Evolutionary conservation across 345 rosid species (phyloP), one percentile per base, ranked within the genome.

Genomic region (Eucalyptus tenuipes): DNA sequence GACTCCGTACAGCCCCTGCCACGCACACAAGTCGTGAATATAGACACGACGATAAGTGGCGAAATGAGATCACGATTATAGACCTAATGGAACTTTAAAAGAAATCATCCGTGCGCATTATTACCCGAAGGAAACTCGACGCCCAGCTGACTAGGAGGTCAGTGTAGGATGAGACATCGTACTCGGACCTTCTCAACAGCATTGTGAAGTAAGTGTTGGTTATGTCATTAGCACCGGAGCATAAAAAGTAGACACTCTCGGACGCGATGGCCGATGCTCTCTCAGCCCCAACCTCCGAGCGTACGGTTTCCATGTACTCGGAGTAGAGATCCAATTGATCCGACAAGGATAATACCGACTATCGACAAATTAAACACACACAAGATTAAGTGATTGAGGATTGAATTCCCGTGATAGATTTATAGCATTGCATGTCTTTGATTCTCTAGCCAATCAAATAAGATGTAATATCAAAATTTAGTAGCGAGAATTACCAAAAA

Each of bases 1-100:
- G 3, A 92, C 15, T 81, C 88, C 91, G 80, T 93, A 89, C 3
- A 96, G 92, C 49, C 93, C 96, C 97, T 96, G 90, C 57, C 25
- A 4, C 3, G 29, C 50, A 10, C 10, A 7, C 37, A 86, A 3
- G 48, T 31, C 18, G 24, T 49, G 33, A 45, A 42, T 13, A 6
- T 64, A 85, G 87, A 47, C 59, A 3, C 8, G 20, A 33, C 1
- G 20, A 48, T 33, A 29, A 47, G 40, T 7, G 7, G 59, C 25
- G 47, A n/a, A 29, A 85, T n/a, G 10, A n/a, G 55, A 49, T 14
- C 37, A 49, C 10, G 22, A 85, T 48, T 45, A 25, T 25, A 84
- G n/a, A 50, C 13, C 53, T 10, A 29, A 25, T 25, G 31, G 1
- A 25, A 13, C 86, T 24, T 81, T 40, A 11, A 9, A 55, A 9